phyloP scores from a whole-genome alignment of 306 rosid species.

The Malus sylvestris region DNA sequence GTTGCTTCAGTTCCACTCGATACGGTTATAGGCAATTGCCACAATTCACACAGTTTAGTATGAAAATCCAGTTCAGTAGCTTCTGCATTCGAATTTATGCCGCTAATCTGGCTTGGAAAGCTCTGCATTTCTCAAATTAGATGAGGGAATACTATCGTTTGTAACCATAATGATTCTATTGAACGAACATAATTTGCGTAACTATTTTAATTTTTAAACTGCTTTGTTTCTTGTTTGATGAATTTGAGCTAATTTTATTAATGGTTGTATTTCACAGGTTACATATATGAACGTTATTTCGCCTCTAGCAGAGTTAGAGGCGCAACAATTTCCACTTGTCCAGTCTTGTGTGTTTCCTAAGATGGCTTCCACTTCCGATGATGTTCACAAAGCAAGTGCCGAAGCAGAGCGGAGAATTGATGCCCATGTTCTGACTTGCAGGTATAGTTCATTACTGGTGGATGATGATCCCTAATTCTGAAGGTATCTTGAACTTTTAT shows the following conservation, averaged over 20 bases:
- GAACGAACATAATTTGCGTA: not conserved
- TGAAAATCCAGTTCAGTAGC: not conserved
- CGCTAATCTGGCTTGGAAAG: not conserved
- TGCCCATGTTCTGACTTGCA: constrained; percentile 64
- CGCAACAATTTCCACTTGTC: constrained; percentile 65
- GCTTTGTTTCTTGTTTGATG: not conserved
- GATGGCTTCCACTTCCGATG: constrained; percentile 59
- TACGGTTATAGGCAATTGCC: constrained; percentile 38
- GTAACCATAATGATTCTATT: not conserved
- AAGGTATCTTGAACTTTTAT: not conserved
- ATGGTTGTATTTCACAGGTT: constrained; percentile 44
- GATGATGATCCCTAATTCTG: not conserved
- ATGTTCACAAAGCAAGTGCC: constrained; percentile 76
- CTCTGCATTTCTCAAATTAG: not conserved
- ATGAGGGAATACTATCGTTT: not conserved
- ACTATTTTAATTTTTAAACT: not conserved
- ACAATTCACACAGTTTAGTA: not conserved
- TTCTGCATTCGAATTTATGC: not conserved
- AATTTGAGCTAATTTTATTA: constrained; percentile 15
- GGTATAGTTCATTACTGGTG: constrained; percentile 32
- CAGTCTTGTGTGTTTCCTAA: constrained; percentile 83
- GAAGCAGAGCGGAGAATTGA: constrained; percentile 92
- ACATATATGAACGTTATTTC: constrained; percentile 54
- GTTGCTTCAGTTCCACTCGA: constrained; percentile 75
- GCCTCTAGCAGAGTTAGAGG: constrained; percentile 81